Percentiles rank a stretch among this genome's conserved stretches.
Evolutionary conservation across 352 stramenopile species (phyloP).

Genomic region (Lagenidium sp.): DNA sequence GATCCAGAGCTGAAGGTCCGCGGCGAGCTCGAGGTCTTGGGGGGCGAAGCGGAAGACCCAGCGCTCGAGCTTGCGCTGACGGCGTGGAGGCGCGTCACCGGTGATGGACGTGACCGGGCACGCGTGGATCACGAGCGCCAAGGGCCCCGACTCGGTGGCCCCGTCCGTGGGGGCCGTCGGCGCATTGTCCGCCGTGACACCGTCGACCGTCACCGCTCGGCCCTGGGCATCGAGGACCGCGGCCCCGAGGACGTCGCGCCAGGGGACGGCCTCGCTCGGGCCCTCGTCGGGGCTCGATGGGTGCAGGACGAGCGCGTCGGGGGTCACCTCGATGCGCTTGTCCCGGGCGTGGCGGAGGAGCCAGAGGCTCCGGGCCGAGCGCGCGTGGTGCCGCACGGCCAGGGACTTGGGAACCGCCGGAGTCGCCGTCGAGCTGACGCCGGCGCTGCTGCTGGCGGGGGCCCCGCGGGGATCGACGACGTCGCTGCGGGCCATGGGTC

Average conservation of each 20-base stretch:
- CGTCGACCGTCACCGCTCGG: too few relatives aligned
- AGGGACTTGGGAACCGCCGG: background rate
- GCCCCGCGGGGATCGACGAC: too few relatives aligned
- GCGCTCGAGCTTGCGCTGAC: background rate
- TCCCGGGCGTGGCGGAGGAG: background rate
- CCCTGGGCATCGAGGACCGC: conserved; percentile 36
- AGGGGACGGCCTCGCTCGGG: too few relatives aligned
- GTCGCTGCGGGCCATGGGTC: too few relatives aligned
- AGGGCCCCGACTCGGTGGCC: background rate
- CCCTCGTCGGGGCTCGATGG: background rate
- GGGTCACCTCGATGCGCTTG: background rate
- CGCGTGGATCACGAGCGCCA: background rate
- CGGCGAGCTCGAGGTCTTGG: background rate
- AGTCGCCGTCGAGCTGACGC: background rate
- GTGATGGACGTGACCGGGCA: background rate
- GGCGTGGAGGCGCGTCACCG: background rate
- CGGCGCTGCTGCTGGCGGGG: background rate
- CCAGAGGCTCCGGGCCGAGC: conserved; percentile 7
- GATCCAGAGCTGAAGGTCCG: conserved; percentile 17
- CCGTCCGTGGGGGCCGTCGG: background rate
- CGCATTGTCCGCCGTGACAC: background rate
- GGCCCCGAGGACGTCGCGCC: conserved; percentile 40
- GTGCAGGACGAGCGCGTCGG: background rate
- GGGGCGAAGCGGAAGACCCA: background rate
- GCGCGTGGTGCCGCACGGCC: background rate